A percentile compares a stretch with the other conserved stretches of the same genome.
phyloP scores from a whole-genome alignment of 2,329 filamentous ascomycete species.

The Claviceps capensis region DNA sequence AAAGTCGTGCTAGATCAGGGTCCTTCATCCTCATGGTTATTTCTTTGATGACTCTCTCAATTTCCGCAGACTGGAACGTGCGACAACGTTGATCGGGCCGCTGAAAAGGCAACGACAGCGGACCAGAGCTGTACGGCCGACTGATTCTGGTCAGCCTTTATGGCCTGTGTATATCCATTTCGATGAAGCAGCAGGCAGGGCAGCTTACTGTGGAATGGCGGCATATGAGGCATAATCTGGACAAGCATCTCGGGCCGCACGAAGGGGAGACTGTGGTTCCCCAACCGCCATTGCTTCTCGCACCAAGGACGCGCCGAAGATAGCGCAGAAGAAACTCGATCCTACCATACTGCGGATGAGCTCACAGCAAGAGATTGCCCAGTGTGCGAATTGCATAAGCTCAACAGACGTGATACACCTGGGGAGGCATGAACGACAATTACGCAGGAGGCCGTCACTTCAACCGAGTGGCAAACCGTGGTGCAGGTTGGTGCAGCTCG shows the following conservation, averaged over 20 bases:
- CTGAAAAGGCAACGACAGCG: slow-evolving; percentile 71
- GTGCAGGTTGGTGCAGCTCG: neutral
- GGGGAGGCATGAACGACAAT: neutral
- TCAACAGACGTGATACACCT: neutral
- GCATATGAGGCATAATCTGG: slow-evolving; percentile 29
- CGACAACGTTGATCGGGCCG: slow-evolving; percentile 69
- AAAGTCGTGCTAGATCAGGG: slow-evolving; percentile 77
- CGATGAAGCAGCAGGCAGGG: neutral
- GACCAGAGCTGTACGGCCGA: slow-evolving; percentile 65
- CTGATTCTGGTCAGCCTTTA: slow-evolving; percentile 27
- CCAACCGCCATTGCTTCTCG: neutral
- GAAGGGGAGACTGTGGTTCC: slow-evolving; percentile 8
- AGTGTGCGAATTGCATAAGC: neutral
- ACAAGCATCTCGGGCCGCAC: slow-evolving; percentile 18
- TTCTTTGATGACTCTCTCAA: slow-evolving; percentile 78
- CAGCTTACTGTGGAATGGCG: slow-evolving; percentile 24
- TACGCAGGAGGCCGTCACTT: neutral
- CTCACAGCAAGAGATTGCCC: neutral
- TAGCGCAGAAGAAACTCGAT: neutral
- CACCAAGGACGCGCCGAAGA: neutral
- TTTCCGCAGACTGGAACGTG: slow-evolving; percentile 74
- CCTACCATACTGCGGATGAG: neutral
- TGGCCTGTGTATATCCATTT: neutral
- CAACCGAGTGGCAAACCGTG: neutral
- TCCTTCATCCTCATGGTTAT: slow-evolving; percentile 69